Base-by-base conservation (phyloP, 306 rosid genomes). In the Crotalaria pallida region DNA sequence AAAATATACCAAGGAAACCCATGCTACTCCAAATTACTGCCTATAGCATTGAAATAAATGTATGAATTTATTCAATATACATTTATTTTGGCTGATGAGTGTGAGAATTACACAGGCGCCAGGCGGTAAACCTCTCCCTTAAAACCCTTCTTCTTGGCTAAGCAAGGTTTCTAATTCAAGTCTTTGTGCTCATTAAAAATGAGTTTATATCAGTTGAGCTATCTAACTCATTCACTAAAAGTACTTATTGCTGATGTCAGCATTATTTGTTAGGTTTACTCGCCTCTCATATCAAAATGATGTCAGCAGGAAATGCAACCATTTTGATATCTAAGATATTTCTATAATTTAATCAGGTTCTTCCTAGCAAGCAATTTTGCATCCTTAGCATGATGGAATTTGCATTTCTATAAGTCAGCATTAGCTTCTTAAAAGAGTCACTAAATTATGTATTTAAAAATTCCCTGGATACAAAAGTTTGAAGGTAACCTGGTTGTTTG, bases 401-500 rank as follows among this genome's bases (percentile, higher is more conserved):
- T 70, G 22, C 17, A 33, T 31, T 40, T 31, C 33, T 19, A 22
- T 67, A 29, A 31, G 49, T 60, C 48, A 49, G 10, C 41, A 65
- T 24, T 45, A 76, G 47, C 27, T 47, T 64, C 43, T 36, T 49
- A 68, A 50, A 26, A n/a, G n/a, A 65, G 65, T 58, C 34, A 38
- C 51, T 16, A 43, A 65, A 38, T 65, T 38, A 5, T 17, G 50
- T 45, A 52, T 19, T 27, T 47, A 53, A 58, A 12, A 65, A 48
- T 10, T 78, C 58, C 18, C 15, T 69, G 50, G 16, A 18, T 64
- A 59, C 52, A 36, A 13, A 50, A 27, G 44, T 38, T 24, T n/a
- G 58, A 47, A 36, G 61, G 50, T 38, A 71, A 88, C 98, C 90
- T 83, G 84, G 63, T 58, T 60, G 82, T 86, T 74, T 84, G 70